phyloP scores from a whole-genome alignment of 2,329 filamentous ascomycete species.

The Neocucurbitaria cava region DNA sequence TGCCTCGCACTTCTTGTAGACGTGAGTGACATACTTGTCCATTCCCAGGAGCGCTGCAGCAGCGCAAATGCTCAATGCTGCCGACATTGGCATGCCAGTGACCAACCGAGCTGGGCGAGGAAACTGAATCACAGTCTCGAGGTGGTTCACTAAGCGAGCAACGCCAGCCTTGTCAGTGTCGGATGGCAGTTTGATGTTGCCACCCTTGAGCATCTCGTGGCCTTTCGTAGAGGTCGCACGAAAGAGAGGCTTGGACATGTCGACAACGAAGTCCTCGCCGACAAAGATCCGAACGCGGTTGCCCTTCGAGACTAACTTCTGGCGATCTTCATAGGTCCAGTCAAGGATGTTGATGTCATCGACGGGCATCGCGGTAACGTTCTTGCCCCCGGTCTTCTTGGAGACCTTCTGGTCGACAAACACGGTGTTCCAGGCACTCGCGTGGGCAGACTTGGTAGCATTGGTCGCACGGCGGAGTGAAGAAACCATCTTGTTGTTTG shows the following conservation, averaged over 20 bases:
- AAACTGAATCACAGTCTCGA: not conserved
- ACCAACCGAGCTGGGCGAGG: not conserved
- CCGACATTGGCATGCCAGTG: not conserved
- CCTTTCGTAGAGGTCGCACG: not conserved
- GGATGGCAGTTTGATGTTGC: not conserved
- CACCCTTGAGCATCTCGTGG: not conserved
- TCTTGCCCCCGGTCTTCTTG: not conserved
- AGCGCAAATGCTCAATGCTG: not conserved
- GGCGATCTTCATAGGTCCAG: not conserved
- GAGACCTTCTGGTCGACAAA: not conserved
- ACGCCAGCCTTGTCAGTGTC: not conserved
- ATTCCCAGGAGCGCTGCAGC: not conserved
- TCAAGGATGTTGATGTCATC: constrained; percentile 1
- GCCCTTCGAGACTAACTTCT: not conserved
- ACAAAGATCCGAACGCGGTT: not conserved
- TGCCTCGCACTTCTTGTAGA: constrained; percentile 2
- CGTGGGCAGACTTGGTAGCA: not conserved
- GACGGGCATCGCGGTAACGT: not conserved
- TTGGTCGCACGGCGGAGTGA: too few relatives aligned
- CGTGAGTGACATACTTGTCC: not conserved
- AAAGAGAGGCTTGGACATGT: not conserved
- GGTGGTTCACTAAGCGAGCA: not conserved
- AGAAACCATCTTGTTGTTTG: too few relatives aligned
- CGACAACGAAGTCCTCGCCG: not conserved
- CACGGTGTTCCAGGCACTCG: not conserved